Conservation (phyloP, 345 rosid species). For the Melastoma malabathricum region DNA sequence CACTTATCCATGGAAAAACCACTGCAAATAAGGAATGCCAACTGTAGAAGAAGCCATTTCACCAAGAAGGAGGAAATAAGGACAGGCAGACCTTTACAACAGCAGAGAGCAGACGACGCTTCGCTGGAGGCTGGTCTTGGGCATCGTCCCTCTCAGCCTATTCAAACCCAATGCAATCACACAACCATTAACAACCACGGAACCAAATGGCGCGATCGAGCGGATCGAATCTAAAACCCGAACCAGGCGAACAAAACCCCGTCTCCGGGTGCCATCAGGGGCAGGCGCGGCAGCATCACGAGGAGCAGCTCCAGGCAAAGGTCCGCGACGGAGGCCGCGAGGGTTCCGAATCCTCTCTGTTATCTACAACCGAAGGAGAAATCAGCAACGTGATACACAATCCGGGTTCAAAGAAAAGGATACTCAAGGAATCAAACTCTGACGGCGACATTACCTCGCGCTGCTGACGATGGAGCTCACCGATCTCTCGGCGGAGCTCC, state of each 20-base stretch:
- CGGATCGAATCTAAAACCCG: neutral
- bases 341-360: slow-evolving; percentile 91
- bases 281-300: slow-evolving; percentile 42
- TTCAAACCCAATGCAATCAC: slow-evolving; percentile 5
- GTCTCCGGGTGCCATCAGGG: slow-evolving; percentile 42
- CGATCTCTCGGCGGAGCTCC: slow-evolving; percentile 74
- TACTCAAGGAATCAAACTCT: neutral
- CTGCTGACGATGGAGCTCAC: slow-evolving; percentile 85
- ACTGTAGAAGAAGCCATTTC: neutral
- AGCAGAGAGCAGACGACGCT: slow-evolving; percentile 76
- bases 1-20: too few relatives aligned
- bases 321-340: slow-evolving; percentile 88
- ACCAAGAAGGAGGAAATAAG: neutral
- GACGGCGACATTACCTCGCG: slow-evolving; percentile 39
- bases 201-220: neutral
- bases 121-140: slow-evolving; percentile 82
- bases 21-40: neutral
- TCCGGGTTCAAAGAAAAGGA: neutral
- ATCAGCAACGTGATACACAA: neutral
- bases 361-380: slow-evolving; percentile 26
- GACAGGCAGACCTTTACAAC: slow-evolving; percentile 60
- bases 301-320: slow-evolving; percentile 32
- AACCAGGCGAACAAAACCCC: slow-evolving; percentile 58
- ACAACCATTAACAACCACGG: neutral
- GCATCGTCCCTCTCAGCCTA: slow-evolving; percentile 59